phyloP scores from a whole-genome alignment of 768 basidiomycete species.

The Suillus clintonianus region DNA sequence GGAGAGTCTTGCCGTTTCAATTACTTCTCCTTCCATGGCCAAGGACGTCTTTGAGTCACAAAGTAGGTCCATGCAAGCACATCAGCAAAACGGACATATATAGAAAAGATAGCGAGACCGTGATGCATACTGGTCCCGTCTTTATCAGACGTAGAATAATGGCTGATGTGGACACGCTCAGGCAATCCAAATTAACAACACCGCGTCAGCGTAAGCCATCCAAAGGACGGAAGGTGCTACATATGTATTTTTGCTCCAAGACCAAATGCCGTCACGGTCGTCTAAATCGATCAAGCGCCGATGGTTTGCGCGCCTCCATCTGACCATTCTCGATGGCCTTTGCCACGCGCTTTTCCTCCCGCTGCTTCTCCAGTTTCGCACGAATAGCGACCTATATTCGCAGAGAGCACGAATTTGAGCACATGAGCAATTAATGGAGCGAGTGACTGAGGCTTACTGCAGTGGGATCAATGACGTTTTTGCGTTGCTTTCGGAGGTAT shows the following conservation, averaged over 20 bases:
- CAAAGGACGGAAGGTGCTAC: background rate
- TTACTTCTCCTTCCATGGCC: background rate
- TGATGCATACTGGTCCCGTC: no score
- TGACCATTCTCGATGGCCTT: constrained; percentile 36
- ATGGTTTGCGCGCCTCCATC: constrained; percentile 30
- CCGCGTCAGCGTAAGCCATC: no score
- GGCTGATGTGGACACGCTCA: no score
- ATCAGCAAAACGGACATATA: no score
- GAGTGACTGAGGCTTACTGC: constrained; percentile 44
- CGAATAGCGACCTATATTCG: constrained; percentile 56
- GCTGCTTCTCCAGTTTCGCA: constrained; percentile 63
- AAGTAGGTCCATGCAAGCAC: constrained; percentile 17
- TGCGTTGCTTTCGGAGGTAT: constrained; percentile 86
- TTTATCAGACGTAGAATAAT: background rate
- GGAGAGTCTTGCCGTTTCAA: constrained; percentile 7
- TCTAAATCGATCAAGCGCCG: constrained; percentile 38
- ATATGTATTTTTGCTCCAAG: background rate
- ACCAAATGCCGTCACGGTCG: constrained; percentile 15
- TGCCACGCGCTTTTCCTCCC: constrained; percentile 42
- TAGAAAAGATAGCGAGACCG: no score
- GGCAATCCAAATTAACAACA: no score
- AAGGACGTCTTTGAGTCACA: constrained; percentile 5
- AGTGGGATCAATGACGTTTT: constrained; percentile 90
- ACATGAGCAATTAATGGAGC: background rate
- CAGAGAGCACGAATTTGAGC: background rate